Base-by-base conservation (phyloP, 139 green algal genomes). In the Volvox africanus region DNA sequence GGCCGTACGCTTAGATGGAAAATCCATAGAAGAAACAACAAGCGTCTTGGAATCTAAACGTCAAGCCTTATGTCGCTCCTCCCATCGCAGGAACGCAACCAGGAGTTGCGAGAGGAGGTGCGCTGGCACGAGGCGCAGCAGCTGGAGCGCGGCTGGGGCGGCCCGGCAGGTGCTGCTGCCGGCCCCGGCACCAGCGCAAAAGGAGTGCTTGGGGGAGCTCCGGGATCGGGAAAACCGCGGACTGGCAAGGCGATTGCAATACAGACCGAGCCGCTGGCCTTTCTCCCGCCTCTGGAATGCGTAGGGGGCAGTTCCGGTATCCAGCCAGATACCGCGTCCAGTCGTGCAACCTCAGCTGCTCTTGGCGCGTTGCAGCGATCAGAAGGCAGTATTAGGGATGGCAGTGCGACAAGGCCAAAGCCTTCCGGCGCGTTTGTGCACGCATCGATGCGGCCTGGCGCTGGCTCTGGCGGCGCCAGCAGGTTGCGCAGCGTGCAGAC, bases 41-140 rank as follows among this genome's bases (percentile, higher is more conserved):
- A 55, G 44, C 44, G 44, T 9, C 9, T 55, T 5, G 44, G 44
- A 55, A 9, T 9, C 44, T 55, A 55, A 55, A 9, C 44, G 44
- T 55, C 9, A 55, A 55, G 44, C 44, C 9, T n/a, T n/a, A n/a
- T n/a, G n/a, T 55, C 44, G 44, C 9, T 55, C 44, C 44, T 55
- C 44, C 44, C 44, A 2, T 65, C 89, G 61, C 94, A 97, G 94
- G 94, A 95, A 44, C 93, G 93, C 80, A 95, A 94, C 65, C 80
- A 86, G 21, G 97, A 98, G 95, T 91, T 97, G 85, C 92, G 92
- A 0, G 96, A 98, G 86, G 95, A 98, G 91, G 91, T 98, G 21
- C 92, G 89, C 3, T 97, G 93, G 94, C 95, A 97, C 82, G 96
- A 97, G 89, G 87, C 93, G 77, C 93, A 96, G 91, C 95, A 94